Evolutionary conservation across 352 stramenopile species (phyloP).

Genomic region (Pseudoperonospora humuli): DNA sequence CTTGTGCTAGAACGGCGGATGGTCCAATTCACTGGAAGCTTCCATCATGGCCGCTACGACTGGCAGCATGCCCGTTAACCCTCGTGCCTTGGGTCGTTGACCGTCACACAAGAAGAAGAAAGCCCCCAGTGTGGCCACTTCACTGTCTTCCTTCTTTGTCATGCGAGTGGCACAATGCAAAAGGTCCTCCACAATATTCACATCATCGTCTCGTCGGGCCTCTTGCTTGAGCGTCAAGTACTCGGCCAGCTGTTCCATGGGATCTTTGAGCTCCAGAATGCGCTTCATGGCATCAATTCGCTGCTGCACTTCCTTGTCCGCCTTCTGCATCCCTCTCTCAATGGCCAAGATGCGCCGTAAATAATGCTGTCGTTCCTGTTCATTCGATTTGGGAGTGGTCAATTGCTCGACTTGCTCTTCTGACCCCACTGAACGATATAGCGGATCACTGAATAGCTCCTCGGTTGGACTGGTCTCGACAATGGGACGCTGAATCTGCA

Average conservation of each 20-base stretch:
- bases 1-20: conserved; percentile 15
- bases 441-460: conserved; percentile 16
- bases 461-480: conserved; percentile 11
- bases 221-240: conserved; percentile 50
- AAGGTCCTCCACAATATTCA: conserved; percentile 41
- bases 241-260: conserved; percentile 51
- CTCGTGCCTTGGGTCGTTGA: conserved; percentile 12
- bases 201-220: conserved; percentile 17
- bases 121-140: conserved; percentile 46
- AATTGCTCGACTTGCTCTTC: conserved; percentile 5
- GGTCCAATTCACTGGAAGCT: conserved; percentile 22
- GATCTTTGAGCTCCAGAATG: conserved; percentile 46
- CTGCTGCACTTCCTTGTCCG: conserved; percentile 26
- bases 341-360: conserved; percentile 28
- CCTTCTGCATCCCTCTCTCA: conserved; percentile 35
- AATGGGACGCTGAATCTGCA: conserved; percentile 23
- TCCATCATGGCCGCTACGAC: conserved; percentile 63
- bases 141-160: conserved; percentile 34
- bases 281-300: conserved; percentile 46
- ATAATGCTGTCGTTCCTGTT: conserved; percentile 38
- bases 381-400: conserved; percentile 4
- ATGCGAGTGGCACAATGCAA: conserved; percentile 44
- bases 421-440: conserved; percentile 9
- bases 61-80: conserved; percentile 35
- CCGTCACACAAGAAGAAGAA: conserved; percentile 56